Evolutionary conservation across 805 yeast genomes (phyloP).

Genomic region (Cyberlindnera japonica): DNA sequence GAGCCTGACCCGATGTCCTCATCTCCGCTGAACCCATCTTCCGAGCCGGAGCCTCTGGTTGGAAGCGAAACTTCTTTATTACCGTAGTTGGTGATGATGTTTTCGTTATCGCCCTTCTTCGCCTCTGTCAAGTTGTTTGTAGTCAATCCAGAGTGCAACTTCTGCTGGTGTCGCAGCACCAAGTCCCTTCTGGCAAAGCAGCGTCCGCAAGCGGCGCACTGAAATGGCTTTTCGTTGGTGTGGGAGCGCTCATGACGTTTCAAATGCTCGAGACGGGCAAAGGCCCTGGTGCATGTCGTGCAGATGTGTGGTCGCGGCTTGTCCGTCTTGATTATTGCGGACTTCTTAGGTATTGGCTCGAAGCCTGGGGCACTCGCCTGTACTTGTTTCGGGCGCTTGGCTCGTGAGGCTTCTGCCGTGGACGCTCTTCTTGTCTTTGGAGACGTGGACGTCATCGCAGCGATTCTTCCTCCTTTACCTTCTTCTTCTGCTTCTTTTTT

Average conservation of each 20-base stretch:
- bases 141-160: slow-evolving; percentile 61
- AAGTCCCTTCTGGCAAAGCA: slow-evolving; percentile 90
- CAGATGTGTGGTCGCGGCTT: slow-evolving; percentile 95
- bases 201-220: slow-evolving; percentile 94
- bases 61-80: slow-evolving; percentile 38
- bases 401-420: neutral
- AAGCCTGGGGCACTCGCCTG: slow-evolving; percentile 28
- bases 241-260: slow-evolving; percentile 93
- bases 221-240: slow-evolving; percentile 94
- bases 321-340: slow-evolving; percentile 80
- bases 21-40: slow-evolving; percentile 8
- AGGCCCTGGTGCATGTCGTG: slow-evolving; percentile 86
- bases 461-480: too few species aligned
- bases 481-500: too few species aligned
- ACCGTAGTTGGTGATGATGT: slow-evolving; percentile 36
- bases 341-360: slow-evolving; percentile 83
- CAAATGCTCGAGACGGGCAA: slow-evolving; percentile 91
- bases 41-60: slow-evolving; percentile 22
- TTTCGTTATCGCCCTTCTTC: slow-evolving; percentile 30
- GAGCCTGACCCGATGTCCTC: too few species aligned
- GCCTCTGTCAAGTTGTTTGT: slow-evolving; percentile 40
- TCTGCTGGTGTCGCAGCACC: slow-evolving; percentile 91
- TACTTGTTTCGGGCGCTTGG: slow-evolving; percentile 21
- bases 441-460: slow-evolving; percentile 1
- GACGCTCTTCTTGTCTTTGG: slow-evolving; percentile 6